A percentile compares a stretch with the other conserved stretches of the same genome.
Conservation (phyloP, 129 eudicot species). For the Lactuca sativa region DNA sequence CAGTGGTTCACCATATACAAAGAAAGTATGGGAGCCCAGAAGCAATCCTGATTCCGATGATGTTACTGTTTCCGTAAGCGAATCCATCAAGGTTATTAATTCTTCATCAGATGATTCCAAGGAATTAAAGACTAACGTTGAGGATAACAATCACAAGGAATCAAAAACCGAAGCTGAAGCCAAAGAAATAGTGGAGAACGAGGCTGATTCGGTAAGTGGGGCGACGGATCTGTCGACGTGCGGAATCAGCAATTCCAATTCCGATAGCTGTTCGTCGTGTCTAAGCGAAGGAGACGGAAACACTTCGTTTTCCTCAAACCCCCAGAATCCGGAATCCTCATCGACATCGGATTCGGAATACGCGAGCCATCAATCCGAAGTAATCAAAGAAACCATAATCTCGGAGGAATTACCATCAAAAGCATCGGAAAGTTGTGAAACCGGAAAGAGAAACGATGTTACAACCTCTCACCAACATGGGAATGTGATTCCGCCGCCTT, state of each 20-base stretch:
- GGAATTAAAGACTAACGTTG: not conserved
- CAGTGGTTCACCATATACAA: constrained; percentile 36
- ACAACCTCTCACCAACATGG: constrained; percentile 43
- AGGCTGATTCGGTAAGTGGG: constrained; percentile 39
- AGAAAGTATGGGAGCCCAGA: constrained; percentile 88
- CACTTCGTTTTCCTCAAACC: constrained; percentile 54
- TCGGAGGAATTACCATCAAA: constrained; percentile 25
- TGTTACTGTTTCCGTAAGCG: constrained; percentile 48
- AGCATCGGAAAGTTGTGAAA: constrained; percentile 24
- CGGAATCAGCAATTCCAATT: constrained; percentile 52
- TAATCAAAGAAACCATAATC: constrained; percentile 44
- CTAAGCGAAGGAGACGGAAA: constrained; percentile 89
- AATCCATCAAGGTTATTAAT: constrained; percentile 25
- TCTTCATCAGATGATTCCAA: constrained; percentile 29
- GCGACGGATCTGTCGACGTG: constrained; percentile 38
- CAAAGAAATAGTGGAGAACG: constrained; percentile 23
- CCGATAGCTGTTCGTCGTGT: constrained; percentile 85
- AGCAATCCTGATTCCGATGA: constrained; percentile 57
- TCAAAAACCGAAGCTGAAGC: constrained; percentile 25
- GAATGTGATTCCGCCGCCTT: constrained; percentile 40
- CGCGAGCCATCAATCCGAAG: constrained; percentile 61
- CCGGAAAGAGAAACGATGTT: constrained; percentile 34
- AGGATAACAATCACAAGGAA: constrained; percentile 34
- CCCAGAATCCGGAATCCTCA: constrained; percentile 63
- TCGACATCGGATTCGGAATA: constrained; percentile 81